Evolutionary conservation across 257 asterid genomes (phyloP).

Genomic region (Rhazya stricta): DNA sequence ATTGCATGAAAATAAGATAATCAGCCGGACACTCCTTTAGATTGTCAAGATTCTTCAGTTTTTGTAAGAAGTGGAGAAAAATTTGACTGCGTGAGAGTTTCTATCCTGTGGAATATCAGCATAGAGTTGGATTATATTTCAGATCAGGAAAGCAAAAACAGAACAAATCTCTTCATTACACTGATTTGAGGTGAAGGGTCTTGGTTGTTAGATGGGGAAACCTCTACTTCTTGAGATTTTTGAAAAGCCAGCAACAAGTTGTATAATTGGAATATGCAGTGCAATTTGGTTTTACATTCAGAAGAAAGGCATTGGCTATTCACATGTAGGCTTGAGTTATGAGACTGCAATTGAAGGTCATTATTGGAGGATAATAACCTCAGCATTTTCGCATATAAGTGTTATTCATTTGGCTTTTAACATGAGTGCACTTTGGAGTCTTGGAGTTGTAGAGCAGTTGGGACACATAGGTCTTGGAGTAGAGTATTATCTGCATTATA

Average conservation of each 20-base stretch:
- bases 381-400: conserved; percentile 91
- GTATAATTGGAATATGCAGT: conserved; percentile 67
- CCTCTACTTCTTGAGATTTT: conserved; percentile 73
- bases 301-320: conserved; percentile 78
- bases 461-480: conserved; percentile 71
- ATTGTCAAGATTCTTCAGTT: conserved; percentile 11
- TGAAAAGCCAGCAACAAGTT: conserved; percentile 94
- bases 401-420: conserved; percentile 86
- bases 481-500: conserved; percentile 75
- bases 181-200: not conserved
- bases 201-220: conserved; percentile 60
- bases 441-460: conserved; percentile 70
- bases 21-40: not conserved
- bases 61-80: not conserved
- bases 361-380: conserved; percentile 86
- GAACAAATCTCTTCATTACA: not conserved
- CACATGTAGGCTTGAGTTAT: conserved; percentile 86
- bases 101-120: not conserved
- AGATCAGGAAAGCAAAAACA: not conserved
- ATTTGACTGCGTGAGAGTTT: not conserved
- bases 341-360: conserved; percentile 82
- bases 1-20: not conserved
- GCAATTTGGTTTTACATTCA: conserved; percentile 82
- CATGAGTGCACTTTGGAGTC: conserved; percentile 96
- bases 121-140: conserved; percentile 4